These are phyloP conservation scores for Tetrahymena malaccensis DNA, from an alignment of 73 alveolate species.

Conservation along the genomic window DNA sequence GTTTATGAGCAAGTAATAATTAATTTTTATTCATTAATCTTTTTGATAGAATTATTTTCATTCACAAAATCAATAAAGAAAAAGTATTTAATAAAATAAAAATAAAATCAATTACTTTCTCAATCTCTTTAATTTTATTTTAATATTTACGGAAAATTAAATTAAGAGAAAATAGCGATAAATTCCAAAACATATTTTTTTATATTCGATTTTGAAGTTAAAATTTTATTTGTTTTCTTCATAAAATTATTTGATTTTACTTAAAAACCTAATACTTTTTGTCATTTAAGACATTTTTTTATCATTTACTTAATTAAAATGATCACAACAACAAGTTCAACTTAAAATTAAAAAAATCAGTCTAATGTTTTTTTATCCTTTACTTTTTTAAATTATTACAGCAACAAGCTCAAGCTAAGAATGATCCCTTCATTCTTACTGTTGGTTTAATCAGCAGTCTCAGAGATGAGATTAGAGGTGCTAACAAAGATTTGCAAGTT, in stretches of 20 bases:
- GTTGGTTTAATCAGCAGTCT: not conserved
- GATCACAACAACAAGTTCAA: not conserved
- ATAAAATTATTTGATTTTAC: too few relatives aligned
- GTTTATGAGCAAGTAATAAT: slow-evolving; percentile 43
- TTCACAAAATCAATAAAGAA: not conserved
- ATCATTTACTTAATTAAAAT: not conserved
- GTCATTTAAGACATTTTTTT: not conserved
- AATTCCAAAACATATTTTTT: too few relatives aligned
- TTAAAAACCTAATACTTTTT: too few relatives aligned
- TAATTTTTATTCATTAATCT: not conserved
- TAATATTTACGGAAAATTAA: too few relatives aligned
- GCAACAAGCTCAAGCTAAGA: not conserved
- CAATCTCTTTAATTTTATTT: too few relatives aligned
- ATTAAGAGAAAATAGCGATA: too few relatives aligned
- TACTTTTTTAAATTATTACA: not conserved
- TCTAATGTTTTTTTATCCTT: not conserved
- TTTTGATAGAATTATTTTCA: not conserved
- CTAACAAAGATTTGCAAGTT: not conserved
- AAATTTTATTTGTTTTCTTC: too few relatives aligned
- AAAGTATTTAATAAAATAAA: not conserved
- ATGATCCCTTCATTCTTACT: not conserved
- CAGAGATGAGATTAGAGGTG: not conserved
- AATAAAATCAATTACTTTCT: not conserved
- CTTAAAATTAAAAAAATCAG: too few relatives aligned
- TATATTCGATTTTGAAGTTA: not conserved